phyloP scores from a whole-genome alignment of 257 asterid genomes.

The Paulownia fortunei region DNA sequence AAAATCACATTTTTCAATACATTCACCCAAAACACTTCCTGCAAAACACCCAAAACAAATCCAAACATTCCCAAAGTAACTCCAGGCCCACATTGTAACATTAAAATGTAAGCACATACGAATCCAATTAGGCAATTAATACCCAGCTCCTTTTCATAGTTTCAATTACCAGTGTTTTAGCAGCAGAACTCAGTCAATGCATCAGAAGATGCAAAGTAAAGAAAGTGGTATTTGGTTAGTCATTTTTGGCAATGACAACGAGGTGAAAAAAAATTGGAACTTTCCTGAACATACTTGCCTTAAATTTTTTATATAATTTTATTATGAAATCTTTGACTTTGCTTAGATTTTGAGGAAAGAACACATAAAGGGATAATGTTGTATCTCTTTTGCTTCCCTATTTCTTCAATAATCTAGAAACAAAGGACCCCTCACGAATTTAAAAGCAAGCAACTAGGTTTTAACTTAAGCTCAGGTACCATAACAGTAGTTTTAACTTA shows the following conservation, averaged over 20 bases:
- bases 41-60: too few relatives aligned
- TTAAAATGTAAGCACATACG: not conserved
- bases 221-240: not conserved
- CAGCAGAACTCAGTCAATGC: not conserved
- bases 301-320: not conserved
- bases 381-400: not conserved
- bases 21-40: too few relatives aligned
- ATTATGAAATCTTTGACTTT: conserved; percentile 1
- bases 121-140: not conserved
- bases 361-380: not conserved
- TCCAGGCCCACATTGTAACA: conserved; percentile 7
- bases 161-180: not conserved
- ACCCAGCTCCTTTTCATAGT: conserved; percentile 18
- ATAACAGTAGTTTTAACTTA: not conserved
- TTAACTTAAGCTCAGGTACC: conserved; percentile 16
- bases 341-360: not conserved
- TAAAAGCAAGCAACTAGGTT: conserved; percentile 13
- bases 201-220: conserved; percentile 22
- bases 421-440: not conserved
- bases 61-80: too few relatives aligned
- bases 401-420: conserved; percentile 14
- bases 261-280: conserved; percentile 3
- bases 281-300: not conserved
- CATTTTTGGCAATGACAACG: conserved; percentile 20
- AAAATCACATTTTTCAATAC: too few relatives aligned